Evolutionary conservation across 1,284 basidiomycete species (phyloP).

Genomic region (Mycena citricolor): DNA sequence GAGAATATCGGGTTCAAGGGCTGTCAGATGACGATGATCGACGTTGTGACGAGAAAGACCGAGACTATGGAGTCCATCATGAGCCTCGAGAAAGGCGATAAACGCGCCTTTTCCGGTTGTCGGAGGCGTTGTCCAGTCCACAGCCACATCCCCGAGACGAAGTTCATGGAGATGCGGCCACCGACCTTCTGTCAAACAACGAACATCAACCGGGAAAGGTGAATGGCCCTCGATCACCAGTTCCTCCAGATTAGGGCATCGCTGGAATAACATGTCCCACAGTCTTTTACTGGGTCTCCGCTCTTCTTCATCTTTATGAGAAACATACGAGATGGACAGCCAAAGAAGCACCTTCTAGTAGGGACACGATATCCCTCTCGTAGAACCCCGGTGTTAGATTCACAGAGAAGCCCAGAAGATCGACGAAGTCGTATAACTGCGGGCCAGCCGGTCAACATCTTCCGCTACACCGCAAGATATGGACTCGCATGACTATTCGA

Average conservation of each 20-base stretch:
- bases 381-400: slow-evolving; percentile 61
- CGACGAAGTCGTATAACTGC: slow-evolving; percentile 65
- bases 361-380: slow-evolving; percentile 51
- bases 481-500: slow-evolving; percentile 53
- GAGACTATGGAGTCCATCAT: slow-evolving; percentile 52
- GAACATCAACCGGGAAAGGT: slow-evolving; percentile 43
- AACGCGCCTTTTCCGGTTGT: slow-evolving; percentile 51
- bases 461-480: slow-evolving; percentile 1
- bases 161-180: slow-evolving; percentile 64
- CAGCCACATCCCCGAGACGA: slow-evolving; percentile 59
- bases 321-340: slow-evolving; percentile 6
- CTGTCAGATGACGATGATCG: slow-evolving; percentile 51
- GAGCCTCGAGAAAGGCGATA: slow-evolving; percentile 63
- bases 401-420: slow-evolving; percentile 59
- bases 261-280: slow-evolving; percentile 66
- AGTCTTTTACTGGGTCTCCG: slow-evolving; percentile 45
- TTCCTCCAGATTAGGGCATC: slow-evolving; percentile 62
- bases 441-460: slow-evolving; percentile 13
- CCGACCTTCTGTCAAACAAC: slow-evolving; percentile 44
- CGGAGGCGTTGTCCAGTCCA: slow-evolving; percentile 48
- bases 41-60: slow-evolving; percentile 56
- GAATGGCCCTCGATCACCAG: slow-evolving; percentile 58
- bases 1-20: slow-evolving; percentile 47
- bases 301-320: slow-evolving; percentile 30
- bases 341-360: slow-evolving; percentile 49